Evolutionary conservation across 495 filamentous ascomycete species (phyloP).

Genomic region (Podospora australis): DNA sequence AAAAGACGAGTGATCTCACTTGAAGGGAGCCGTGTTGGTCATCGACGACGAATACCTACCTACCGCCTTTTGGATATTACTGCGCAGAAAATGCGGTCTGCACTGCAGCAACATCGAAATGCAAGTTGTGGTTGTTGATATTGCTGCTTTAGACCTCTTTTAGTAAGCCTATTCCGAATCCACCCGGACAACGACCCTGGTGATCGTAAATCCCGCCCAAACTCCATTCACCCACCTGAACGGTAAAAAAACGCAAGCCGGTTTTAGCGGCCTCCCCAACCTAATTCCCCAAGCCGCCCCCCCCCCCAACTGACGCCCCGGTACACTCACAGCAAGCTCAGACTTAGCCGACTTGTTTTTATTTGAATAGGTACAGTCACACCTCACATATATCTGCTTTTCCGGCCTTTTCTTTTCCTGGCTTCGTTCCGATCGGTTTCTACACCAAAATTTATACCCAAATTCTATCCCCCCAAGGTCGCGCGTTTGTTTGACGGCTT

Average conservation of each 20-base stretch:
- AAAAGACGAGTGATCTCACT: too few species aligned
- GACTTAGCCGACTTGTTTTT: constrained; percentile 6
- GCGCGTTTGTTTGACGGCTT: constrained; percentile 63
- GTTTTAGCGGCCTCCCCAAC: not conserved
- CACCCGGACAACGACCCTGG: constrained; percentile 3
- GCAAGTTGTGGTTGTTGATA: too few species aligned
- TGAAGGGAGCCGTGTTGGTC: too few species aligned
- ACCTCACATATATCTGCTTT: constrained; percentile 15
- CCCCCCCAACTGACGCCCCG: not conserved
- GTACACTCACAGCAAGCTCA: not conserved
- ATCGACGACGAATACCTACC: too few species aligned
- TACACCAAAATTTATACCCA: constrained; percentile 18
- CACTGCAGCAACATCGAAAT: too few species aligned
- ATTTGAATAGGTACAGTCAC: constrained; percentile 3
- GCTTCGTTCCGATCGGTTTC: too few species aligned
- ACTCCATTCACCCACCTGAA: not conserved
- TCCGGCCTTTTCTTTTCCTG: constrained; percentile 12
- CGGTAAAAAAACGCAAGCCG: not conserved
- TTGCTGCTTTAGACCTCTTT: too few species aligned
- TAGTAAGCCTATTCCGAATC: constrained; percentile 4
- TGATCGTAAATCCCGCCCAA: too few species aligned
- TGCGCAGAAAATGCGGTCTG: too few species aligned
- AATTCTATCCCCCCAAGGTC: constrained; percentile 10
- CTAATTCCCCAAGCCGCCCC: not conserved
- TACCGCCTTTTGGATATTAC: too few species aligned